These are phyloP conservation scores for Tulasnella sp. DNA, from an alignment of 768 basidiomycete genomes.

Conservation along the genomic window DNA sequence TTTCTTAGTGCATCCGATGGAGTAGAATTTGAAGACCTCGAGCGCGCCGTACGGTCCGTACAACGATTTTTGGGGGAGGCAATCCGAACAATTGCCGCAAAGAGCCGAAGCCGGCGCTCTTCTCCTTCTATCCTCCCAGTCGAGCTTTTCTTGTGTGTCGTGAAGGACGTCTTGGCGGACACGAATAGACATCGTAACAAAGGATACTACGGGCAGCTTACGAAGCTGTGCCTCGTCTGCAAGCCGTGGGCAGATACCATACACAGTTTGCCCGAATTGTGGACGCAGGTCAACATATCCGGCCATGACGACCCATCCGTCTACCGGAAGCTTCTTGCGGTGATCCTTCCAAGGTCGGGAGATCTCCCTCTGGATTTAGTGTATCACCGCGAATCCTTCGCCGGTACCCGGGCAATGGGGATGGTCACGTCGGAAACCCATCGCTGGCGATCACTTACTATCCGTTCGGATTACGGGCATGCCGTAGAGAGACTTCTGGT, in stretches of 20 bases:
- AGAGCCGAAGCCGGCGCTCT: not conserved
- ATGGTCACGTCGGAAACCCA: not conserved
- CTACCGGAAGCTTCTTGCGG: not conserved
- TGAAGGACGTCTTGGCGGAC: not conserved
- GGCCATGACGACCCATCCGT: no score
- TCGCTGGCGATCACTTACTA: not conserved
- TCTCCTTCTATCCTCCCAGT: not conserved
- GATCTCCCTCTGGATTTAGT: not conserved
- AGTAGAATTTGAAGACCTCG: not conserved
- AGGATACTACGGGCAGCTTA: not conserved
- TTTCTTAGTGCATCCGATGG: not conserved
- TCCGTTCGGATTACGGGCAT: not conserved
- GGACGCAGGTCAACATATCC: not conserved
- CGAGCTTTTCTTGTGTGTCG: not conserved
- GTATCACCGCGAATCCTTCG: not conserved
- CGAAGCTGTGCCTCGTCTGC: not conserved
- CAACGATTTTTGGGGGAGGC: not conserved
- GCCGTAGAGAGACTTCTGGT: no score
- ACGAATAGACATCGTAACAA: not conserved
- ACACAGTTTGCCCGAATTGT: not conserved
- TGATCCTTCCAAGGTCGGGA: not conserved
- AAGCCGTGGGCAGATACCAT: not conserved
- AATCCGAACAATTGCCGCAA: not conserved
- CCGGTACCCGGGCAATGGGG: no score
- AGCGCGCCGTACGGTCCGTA: not conserved